Percentiles rank a stretch among this genome's conserved stretches.
Evolutionary conservation across 176 grass and related monocot species (phyloP).

Genomic region (Pontederia crassipes): DNA sequence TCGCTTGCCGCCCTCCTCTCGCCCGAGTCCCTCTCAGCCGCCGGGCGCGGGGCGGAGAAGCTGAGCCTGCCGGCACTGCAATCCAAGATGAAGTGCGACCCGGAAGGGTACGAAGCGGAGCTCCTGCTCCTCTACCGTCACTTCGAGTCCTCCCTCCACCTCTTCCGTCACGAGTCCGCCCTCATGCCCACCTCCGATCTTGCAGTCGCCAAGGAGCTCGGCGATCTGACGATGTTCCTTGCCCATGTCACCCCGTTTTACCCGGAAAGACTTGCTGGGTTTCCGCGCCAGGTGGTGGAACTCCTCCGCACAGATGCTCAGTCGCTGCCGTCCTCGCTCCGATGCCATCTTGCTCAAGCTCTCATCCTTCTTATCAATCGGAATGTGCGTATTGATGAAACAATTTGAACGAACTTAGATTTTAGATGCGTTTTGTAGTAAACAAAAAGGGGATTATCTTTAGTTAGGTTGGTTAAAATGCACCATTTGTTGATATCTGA

Average conservation of each 20-base stretch:
- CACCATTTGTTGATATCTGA: no score
- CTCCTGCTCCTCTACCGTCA: conserved; percentile 58
- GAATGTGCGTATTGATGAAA: conserved; percentile 33
- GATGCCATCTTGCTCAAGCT: conserved; percentile 65
- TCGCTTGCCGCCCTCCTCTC: conserved; percentile 41
- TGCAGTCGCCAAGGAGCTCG: conserved; percentile 70
- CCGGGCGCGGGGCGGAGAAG: conserved; percentile 28
- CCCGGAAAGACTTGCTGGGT: conserved; percentile 41
- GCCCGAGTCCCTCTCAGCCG: conserved; percentile 48
- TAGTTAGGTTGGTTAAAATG: no score
- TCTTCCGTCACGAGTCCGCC: conserved; percentile 62
- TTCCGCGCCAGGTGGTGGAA: conserved; percentile 50
- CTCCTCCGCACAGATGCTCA: conserved; percentile 57
- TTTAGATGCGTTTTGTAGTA: no score
- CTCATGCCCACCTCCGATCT: conserved; percentile 40
- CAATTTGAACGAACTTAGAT: neutral
- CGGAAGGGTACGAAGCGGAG: conserved; percentile 79
- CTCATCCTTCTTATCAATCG: conserved; percentile 73
- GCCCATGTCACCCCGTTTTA: conserved; percentile 83
- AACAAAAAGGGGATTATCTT: no score
- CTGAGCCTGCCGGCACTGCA: conserved; percentile 63
- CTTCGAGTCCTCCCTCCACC: conserved; percentile 78
- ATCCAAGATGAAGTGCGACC: conserved; percentile 92
- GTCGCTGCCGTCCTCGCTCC: conserved; percentile 44
- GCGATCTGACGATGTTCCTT: conserved; percentile 74